Evolutionary conservation across 495 filamentous ascomycete genomes (phyloP).

Genomic region (Niebla homalea): DNA sequence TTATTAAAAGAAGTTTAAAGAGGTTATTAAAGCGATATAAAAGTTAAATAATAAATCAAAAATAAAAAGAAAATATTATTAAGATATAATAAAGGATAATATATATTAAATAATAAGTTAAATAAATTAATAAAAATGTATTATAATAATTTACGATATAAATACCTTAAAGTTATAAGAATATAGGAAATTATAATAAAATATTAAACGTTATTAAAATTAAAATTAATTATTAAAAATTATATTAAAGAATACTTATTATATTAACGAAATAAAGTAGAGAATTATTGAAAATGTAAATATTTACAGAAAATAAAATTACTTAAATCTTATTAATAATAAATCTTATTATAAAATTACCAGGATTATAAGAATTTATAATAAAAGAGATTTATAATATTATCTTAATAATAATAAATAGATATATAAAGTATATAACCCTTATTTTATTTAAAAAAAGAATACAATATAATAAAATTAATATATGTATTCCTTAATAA

Average conservation of each 20-base stretch:
- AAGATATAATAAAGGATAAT: neutral
- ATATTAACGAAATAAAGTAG: too few species aligned
- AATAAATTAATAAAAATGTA: neutral
- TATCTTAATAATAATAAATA: conserved; percentile 1
- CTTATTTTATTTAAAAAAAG: neutral
- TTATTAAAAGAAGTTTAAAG: too few species aligned
- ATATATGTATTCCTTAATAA: conserved; percentile 1
- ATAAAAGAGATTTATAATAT: neutral
- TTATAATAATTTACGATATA: conserved; percentile 6
- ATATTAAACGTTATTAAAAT: too few species aligned
- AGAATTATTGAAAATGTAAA: too few species aligned
- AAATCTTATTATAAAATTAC: too few species aligned
- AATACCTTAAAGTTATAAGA: neutral
- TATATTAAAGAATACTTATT: conserved; percentile 2
- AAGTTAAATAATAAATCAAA: neutral
- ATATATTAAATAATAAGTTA: neutral
- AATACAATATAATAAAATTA: conserved; percentile 1
- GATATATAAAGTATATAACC: conserved; percentile 4
- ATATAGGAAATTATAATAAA: too few species aligned
- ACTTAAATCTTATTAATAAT: too few species aligned
- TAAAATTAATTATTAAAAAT: too few species aligned
- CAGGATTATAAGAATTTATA: neutral
- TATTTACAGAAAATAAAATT: too few species aligned
- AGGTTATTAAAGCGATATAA: neutral
- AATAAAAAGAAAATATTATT: neutral